These are phyloP conservation scores for Geotrichum fermentans DNA, from an alignment of 1,139 yeast genomes.

Conservation along the genomic window DNA sequence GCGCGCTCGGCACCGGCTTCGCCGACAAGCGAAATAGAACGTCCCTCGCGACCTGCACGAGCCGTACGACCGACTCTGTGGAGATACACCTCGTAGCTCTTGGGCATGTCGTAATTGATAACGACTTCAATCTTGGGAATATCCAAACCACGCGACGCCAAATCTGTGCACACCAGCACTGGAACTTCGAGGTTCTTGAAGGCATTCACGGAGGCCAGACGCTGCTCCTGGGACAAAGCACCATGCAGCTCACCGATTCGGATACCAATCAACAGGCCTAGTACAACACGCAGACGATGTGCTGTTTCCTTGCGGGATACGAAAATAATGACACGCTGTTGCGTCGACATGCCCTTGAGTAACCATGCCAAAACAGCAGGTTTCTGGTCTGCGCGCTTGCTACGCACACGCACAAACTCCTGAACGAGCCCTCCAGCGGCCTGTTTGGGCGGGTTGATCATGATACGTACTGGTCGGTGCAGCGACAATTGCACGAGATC, in stretches of 20 bases:
- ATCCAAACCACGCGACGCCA: slow-evolving; percentile 98
- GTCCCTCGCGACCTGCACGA: slow-evolving; percentile 96
- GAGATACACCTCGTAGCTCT: slow-evolving; percentile 78
- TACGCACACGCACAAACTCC: slow-evolving; percentile 87
- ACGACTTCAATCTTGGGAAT: slow-evolving; percentile 95
- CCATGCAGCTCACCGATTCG: slow-evolving; percentile 93
- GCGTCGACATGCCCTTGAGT: slow-evolving; percentile 48
- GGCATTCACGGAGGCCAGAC: slow-evolving; percentile 74
- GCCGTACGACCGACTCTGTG: slow-evolving; percentile 99
- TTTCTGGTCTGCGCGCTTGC: slow-evolving; percentile 72
- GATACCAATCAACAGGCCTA: slow-evolving; percentile 76
- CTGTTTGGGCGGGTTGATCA: slow-evolving; percentile 95
- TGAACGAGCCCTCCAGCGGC: slow-evolving; percentile 83
- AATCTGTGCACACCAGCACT: slow-evolving; percentile 88
- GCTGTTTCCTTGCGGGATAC: slow-evolving; percentile 89
- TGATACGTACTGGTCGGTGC: slow-evolving; percentile 83
- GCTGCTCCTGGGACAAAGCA: slow-evolving; percentile 89
- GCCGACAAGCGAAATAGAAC: slow-evolving; percentile 87
- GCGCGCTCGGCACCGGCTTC: slow-evolving; percentile 78
- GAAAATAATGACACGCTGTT: slow-evolving; percentile 68
- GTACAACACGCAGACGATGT: slow-evolving; percentile 74
- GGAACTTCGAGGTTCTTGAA: slow-evolving; percentile 82
- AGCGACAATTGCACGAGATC: slow-evolving; percentile 81
- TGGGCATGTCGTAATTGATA: slow-evolving; percentile 93
- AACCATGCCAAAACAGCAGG: slow-evolving; percentile 76